phyloP scores from a whole-genome alignment of 192 early-diverging fungal genomes.

The Chytriomyces hyalinus region DNA sequence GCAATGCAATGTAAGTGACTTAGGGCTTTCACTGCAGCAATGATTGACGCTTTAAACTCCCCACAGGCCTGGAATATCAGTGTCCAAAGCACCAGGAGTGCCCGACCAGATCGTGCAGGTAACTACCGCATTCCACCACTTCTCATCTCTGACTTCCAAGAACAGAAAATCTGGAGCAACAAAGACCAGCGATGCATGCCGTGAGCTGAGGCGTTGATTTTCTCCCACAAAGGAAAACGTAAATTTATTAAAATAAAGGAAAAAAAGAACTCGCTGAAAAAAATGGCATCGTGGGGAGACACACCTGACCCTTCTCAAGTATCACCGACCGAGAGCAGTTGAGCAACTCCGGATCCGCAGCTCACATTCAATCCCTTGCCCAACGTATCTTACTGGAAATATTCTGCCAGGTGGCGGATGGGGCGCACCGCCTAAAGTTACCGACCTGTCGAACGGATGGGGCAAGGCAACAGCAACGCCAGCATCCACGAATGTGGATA shows the following conservation, averaged over 20 bases:
- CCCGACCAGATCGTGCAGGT: slow-evolving; percentile 30
- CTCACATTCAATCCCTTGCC: too few relatives aligned
- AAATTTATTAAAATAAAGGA: neutral
- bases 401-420: slow-evolving; percentile 1
- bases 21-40: too few relatives aligned
- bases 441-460: slow-evolving; percentile 22
- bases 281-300: neutral
- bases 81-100: slow-evolving; percentile 8
- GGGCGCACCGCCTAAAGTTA: slow-evolving; percentile 31
- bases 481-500: neutral
- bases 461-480: neutral
- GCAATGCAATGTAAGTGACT: too few relatives aligned
- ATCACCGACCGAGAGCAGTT: too few relatives aligned
- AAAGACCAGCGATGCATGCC: slow-evolving; percentile 17
- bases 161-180: slow-evolving; percentile 25
- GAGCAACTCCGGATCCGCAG: too few relatives aligned
- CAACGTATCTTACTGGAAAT: too few relatives aligned
- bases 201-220: neutral
- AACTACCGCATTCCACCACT: too few relatives aligned
- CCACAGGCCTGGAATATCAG: slow-evolving; percentile 4
- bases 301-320: too few relatives aligned
- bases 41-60: neutral
- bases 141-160: neutral
- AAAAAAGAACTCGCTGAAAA: neutral
- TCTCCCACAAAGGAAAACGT: neutral